phyloP scores from a whole-genome alignment of 805 yeast genomes.

The Starmerella tilneyi region DNA sequence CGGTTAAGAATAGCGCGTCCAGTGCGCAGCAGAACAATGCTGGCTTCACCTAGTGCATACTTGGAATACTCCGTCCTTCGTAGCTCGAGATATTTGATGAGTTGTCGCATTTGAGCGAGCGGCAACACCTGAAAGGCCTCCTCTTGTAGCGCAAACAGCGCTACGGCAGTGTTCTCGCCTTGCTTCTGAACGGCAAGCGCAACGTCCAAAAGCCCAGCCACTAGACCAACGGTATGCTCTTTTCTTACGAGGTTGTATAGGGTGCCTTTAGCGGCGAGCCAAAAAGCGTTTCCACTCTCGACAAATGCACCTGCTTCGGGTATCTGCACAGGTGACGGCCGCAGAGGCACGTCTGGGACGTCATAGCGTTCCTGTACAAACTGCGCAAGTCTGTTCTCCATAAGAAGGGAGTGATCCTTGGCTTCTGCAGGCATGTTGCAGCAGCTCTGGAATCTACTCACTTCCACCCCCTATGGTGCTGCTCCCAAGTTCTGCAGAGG shows the following conservation, averaged over 20 bases:
- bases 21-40: conserved; percentile 14
- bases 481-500: too few relatives aligned
- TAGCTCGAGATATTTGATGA: conserved; percentile 11
- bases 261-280: background rate
- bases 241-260: background rate
- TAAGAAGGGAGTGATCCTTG: too few relatives aligned
- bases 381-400: too few relatives aligned
- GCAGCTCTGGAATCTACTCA: too few relatives aligned
- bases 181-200: background rate
- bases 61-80: background rate
- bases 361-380: too few relatives aligned
- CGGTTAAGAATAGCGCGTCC: conserved; percentile 7
- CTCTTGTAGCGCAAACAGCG: background rate
- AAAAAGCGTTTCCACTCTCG: background rate
- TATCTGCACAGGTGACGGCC: background rate
- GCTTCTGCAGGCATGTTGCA: too few relatives aligned
- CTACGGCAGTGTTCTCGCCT: background rate
- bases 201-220: conserved; percentile 6
- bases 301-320: background rate
- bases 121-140: conserved; percentile 5
- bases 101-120: background rate
- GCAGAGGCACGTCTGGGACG: background rate
- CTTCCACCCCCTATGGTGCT: too few relatives aligned
- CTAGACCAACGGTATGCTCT: background rate
- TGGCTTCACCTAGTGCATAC: conserved; percentile 9